These are phyloP conservation scores for Triticum aestivum DNA, from an alignment of 176 grass and related monocot species.

Conservation along the genomic window IWGSC_CS_RefSeq_v2.1 NC_057814.1:570443741-570444240, in stretches of 20 bases:
- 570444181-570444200: background rate
- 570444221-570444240: too few species aligned
- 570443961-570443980: constrained; percentile 12
- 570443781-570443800: background rate
- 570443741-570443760: background rate
- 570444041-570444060: constrained; percentile 9
- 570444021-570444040: background rate
- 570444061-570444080: background rate
- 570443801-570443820: background rate
- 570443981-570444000: background rate
- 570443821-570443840: background rate
- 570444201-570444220: background rate
- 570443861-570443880: background rate
- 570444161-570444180: background rate
- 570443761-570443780: background rate
- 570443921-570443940: background rate
- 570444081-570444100: background rate
- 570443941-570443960: constrained; percentile 12
- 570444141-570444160: background rate
- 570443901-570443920: background rate
- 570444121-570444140: background rate
- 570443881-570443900: background rate
- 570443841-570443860: background rate
- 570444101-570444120: background rate
- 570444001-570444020: background rate